phyloP scores from a whole-genome alignment of 257 asterid species.

The Petrea volubilis region DNA sequence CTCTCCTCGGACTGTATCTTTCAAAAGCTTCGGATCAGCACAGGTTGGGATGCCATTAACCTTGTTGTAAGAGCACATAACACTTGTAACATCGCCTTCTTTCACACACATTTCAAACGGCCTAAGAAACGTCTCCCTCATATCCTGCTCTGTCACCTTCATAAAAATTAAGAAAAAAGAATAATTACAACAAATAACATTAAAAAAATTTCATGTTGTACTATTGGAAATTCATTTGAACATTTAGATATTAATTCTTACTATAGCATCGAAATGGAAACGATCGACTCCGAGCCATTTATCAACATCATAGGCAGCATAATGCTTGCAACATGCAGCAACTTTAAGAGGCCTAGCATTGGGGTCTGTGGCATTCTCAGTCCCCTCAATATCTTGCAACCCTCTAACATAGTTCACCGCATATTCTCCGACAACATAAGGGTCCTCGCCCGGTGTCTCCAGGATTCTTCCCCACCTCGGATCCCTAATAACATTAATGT shows the following conservation, averaged over 20 bases:
- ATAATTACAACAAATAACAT: background rate
- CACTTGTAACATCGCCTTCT: constrained; percentile 40
- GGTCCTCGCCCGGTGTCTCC: constrained; percentile 57
- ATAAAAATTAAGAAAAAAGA: background rate
- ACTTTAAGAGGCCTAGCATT: constrained; percentile 41
- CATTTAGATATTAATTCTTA: constrained; percentile 17
- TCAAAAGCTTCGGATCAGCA: constrained; percentile 40
- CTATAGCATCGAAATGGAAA: constrained; percentile 32
- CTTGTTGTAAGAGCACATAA: constrained; percentile 55
- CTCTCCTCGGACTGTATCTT: constrained; percentile 34
- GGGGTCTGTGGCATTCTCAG: constrained; percentile 12
- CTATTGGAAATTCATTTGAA: background rate
- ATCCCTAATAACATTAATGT: constrained; percentile 48
- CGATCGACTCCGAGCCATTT: constrained; percentile 43
- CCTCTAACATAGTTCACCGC: constrained; percentile 48
- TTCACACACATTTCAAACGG: constrained; percentile 53
- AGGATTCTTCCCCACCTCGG: constrained; percentile 58
- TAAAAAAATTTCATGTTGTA: background rate
- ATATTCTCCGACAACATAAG: constrained; percentile 41
- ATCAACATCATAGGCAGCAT: constrained; percentile 53
- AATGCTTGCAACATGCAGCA: constrained; percentile 53
- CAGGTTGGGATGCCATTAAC: constrained; percentile 56
- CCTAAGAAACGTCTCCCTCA: constrained; percentile 45
- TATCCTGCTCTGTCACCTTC: constrained; percentile 49
- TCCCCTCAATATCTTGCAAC: constrained; percentile 46